Base-by-base conservation (phyloP, 192 early-diverging fungal genomes). In the Podila minutissima region DNA sequence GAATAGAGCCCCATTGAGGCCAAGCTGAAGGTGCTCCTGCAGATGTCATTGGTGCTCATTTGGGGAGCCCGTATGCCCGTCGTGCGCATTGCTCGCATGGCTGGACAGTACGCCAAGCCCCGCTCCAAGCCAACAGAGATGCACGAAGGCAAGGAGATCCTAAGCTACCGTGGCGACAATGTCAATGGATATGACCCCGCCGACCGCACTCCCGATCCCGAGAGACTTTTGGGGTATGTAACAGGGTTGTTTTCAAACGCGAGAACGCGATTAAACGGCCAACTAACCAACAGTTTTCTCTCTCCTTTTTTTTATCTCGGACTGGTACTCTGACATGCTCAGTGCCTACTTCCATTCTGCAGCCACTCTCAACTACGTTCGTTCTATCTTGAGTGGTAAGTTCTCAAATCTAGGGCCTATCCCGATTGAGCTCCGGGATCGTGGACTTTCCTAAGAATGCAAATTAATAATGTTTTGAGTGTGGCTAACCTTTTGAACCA, bases 61-160 rank as follows among this genome's bases (percentile, higher is more conserved):
- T 98, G 96, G 96, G 98, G 98, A 57, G 93, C 93, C 51, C 89
- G 97, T 24, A 95, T 94, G 72, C 91, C 96, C 8, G 92, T 99
- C 32, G 95, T 97, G 38, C 92, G 98, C 59, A 98, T 99, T 72
- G 98, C 96, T 28, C 93, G 98, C 66, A 98, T 99, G 96, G 97
- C 95, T 22, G 98, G 97, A 4, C 96, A 99, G 86, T 99, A 99
- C 84, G 97, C 97, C 58, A 99, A 99, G 88, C 97, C 97, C 17
- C 91, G 97, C 61, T 97, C 95, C 48, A 96, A 91, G 82, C 92
- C 96, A 3, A 95, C 88, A 41, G 98, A 99, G 74, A 92, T 91
- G 64, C 84, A 94, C 48, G 86, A 96, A 74, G 97, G 97, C 62
- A 84, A 89, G 60, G 89, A 93, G 66, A 93, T 97, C 70, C 71